Evolutionary conservation across 225 moss, liverwort and hornwort genomes (phyloP), one percentile per base, ranked within the genome.

Genomic region (Asterella californica): DNA sequence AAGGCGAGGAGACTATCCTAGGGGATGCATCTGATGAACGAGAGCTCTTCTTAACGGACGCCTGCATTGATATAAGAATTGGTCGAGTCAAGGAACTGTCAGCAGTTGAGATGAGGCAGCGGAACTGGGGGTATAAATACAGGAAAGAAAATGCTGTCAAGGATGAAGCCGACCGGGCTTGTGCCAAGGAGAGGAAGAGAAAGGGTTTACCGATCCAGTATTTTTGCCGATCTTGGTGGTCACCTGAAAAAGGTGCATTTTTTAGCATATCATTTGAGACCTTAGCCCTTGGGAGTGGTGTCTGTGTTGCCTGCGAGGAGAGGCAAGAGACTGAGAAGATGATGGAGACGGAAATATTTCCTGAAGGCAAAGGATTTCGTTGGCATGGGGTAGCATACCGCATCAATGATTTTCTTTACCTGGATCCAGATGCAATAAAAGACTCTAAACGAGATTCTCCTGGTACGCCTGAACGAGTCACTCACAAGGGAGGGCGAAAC

Each of bases 401-500:
- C 70, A 70, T 84, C 0, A 85, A 89, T 68, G 97, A 99, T 82
- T 95, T 83, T 74, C 75, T 99, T 29, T 99, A 95, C 78, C 19
- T 95, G 50, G 93, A 94, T 21, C 92, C 97, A 33, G 84, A 87
- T 47, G 77, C 88, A 21, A 90, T 99, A 37, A 85, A 87, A 62
- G 25, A 27, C 24, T 45, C 38, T n/a, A 45, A 36, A 9, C 77
- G 49, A 78, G 81, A 84, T 54, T 80, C 78, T 55, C 83, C 85
- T 54, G 78, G 75, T 17, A 85, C 87, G 18, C 74, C 65, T 37
- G 71, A 83, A 15, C 83, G 82, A 65, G 65, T 88, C 11, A 70
- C 91, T 9, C 89, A 87, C 76, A 99, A 99, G 85, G 94, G 92
- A 68, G 94, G 97, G 48, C 86, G 97, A 75, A 99, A 99, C 77